phyloP scores from a whole-genome alignment of 257 asterid genomes.

The Mentha longifolia region DNA sequence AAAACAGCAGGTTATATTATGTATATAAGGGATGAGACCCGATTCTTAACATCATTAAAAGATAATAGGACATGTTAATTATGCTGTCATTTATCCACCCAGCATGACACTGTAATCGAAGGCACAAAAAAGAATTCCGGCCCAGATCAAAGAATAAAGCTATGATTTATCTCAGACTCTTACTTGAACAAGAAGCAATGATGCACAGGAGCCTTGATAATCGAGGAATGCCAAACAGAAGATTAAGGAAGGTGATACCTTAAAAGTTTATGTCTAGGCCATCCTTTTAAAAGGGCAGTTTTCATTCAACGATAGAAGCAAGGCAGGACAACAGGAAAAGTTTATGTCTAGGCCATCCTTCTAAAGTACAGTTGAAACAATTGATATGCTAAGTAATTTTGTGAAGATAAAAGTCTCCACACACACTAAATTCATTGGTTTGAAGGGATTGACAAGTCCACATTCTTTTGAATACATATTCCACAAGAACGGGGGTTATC shows the following conservation, averaged over 20 bases:
- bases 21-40: background rate
- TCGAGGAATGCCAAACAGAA: background rate
- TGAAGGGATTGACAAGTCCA: no score
- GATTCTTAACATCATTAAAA: background rate
- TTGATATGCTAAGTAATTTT: background rate
- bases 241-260: no score
- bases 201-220: conserved; percentile 7
- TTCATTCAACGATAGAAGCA: background rate
- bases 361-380: background rate
- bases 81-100: background rate
- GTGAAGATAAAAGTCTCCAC: no score
- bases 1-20: no score
- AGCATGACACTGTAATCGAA: background rate
- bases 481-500: no score
- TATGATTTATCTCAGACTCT: conserved; percentile 10
- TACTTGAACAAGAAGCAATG: conserved; percentile 16
- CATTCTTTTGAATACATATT: no score
- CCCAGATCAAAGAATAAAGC: background rate
- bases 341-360: background rate
- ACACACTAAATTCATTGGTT: no score
- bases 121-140: background rate
- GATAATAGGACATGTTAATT: background rate
- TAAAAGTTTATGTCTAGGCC: no score
- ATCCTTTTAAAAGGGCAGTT: no score
- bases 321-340: background rate